A percentile compares a stretch with the other conserved stretches of the same genome.
These are phyloP conservation scores for Eutrema yunnanense DNA, from an alignment of 345 rosid genomes.

Conservation along the genomic window DNA sequence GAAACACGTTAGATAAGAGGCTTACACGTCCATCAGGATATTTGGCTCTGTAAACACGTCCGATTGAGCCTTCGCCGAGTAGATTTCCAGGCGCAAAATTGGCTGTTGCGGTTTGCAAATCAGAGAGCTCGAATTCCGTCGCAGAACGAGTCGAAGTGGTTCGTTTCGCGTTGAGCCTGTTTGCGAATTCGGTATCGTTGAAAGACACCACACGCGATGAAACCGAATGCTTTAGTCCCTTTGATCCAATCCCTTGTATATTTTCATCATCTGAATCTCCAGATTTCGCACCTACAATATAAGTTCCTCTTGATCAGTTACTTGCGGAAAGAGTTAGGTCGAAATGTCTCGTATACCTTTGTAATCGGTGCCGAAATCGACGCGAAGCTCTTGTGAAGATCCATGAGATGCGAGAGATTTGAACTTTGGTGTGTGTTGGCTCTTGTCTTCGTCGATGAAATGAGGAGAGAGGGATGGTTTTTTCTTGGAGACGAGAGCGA, in stretches of 20 bases:
- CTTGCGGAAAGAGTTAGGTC: conserved; percentile 4
- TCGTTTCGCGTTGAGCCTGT: conserved; percentile 49
- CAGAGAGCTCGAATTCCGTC: conserved; percentile 47
- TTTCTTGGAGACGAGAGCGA: conserved; percentile 41
- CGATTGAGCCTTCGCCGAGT: conserved; percentile 72
- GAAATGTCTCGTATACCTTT: conserved; percentile 34
- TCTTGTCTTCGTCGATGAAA: conserved; percentile 64
- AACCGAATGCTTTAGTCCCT: conserved; percentile 40
- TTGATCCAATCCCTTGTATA: conserved; percentile 45
- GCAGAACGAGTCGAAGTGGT: conserved; percentile 42
- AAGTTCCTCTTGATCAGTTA: background rate
- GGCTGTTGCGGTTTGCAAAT: conserved; percentile 60
- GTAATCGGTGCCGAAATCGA: conserved; percentile 31
- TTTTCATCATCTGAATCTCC: conserved; percentile 38
- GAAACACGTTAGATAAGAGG: background rate
- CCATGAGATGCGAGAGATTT: conserved; percentile 35
- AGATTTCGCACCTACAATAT: conserved; percentile 42
- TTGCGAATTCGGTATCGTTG: conserved; percentile 48
- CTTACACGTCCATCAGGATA: conserved; percentile 67
- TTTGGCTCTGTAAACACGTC: conserved; percentile 79
- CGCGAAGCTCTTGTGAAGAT: conserved; percentile 34
- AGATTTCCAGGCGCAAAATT: conserved; percentile 60
- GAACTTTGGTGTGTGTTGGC: conserved; percentile 28
- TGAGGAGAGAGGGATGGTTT: conserved; percentile 49
- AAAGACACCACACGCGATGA: conserved; percentile 42